Evolutionary conservation across 1,139 yeast species (phyloP).

Genomic region (Saccharomyces hybrid): DNA sequence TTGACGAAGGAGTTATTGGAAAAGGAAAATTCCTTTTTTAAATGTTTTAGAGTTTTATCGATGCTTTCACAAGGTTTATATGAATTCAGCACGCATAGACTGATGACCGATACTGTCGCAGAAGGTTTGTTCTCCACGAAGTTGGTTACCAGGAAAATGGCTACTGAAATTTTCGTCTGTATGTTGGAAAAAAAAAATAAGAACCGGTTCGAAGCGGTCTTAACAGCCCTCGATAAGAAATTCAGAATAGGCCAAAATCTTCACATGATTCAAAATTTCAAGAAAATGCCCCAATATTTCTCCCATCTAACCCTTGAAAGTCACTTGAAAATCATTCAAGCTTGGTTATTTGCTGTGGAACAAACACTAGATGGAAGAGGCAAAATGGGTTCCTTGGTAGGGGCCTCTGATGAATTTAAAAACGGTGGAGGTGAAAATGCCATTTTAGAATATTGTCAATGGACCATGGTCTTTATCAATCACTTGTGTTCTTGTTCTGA

Average conservation of each 20-base stretch:
- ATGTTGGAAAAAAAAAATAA: conserved; percentile 45
- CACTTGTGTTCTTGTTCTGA: conserved; percentile 60
- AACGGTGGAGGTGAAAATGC: conserved; percentile 55
- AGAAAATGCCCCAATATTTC: conserved; percentile 17
- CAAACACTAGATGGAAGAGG: conserved; percentile 82
- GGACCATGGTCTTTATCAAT: conserved; percentile 70
- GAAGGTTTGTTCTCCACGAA: conserved; percentile 56
- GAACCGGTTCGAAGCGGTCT: conserved; percentile 23
- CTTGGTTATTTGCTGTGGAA: conserved; percentile 75
- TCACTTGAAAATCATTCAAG: conserved; percentile 56
- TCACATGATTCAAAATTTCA: conserved; percentile 39
- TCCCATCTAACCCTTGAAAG: conserved; percentile 24
- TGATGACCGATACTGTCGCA: conserved; percentile 51
- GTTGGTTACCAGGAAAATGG: conserved; percentile 66
- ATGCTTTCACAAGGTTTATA: conserved; percentile 51
- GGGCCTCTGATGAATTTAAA: conserved; percentile 83
- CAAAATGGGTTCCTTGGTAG: conserved; percentile 80
- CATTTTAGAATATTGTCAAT: conserved; percentile 69
- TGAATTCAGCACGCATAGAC: conserved; percentile 44
- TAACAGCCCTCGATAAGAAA: conserved; percentile 21
- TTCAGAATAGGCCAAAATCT: conserved; percentile 38
- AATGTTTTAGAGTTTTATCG: conserved; percentile 55
- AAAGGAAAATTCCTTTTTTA: conserved; percentile 51
- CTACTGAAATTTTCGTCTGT: conserved; percentile 66
- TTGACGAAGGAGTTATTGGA: conserved; percentile 38